Conservation (phyloP, 2,329 filamentous ascomycete species). For the Akanthomyces uredinophilus region DNA sequence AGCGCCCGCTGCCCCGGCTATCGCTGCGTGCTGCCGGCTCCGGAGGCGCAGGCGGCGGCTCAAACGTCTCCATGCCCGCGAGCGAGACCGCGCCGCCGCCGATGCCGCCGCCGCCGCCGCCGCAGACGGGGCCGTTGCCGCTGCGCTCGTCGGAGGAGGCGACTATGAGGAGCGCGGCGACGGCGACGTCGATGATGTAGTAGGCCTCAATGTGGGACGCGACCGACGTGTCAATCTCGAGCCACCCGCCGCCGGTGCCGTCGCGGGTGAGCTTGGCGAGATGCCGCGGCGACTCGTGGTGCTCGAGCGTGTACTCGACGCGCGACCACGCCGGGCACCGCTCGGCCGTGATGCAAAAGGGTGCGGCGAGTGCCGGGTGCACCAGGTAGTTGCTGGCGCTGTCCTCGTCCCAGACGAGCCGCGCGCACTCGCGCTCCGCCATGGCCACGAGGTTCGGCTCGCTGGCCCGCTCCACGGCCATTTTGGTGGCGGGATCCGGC, state of each 20-base stretch:
- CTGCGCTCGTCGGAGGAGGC: slow-evolving; percentile 53
- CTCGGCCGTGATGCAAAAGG: slow-evolving; percentile 57
- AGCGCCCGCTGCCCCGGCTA: slow-evolving; percentile 17
- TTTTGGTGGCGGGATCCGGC: slow-evolving; percentile 58
- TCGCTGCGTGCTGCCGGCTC: slow-evolving; percentile 17
- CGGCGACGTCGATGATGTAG: slow-evolving; percentile 58
- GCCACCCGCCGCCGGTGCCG: slow-evolving; percentile 52
- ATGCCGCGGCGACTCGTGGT: slow-evolving; percentile 56
- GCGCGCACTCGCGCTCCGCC: slow-evolving; percentile 63
- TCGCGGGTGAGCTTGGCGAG: slow-evolving; percentile 57
- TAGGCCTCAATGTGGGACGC: slow-evolving; percentile 55
- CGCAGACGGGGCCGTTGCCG: neutral
- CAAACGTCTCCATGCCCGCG: slow-evolving; percentile 47
- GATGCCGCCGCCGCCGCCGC: no score
- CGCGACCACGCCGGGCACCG: slow-evolving; percentile 55
- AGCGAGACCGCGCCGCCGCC: slow-evolving; percentile 18
- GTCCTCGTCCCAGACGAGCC: slow-evolving; percentile 67
- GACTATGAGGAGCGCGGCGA: slow-evolving; percentile 55
- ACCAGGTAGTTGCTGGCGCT: slow-evolving; percentile 55
- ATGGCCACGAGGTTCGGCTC: slow-evolving; percentile 56
- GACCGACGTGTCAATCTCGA: slow-evolving; percentile 58
- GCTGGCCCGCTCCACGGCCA: slow-evolving; percentile 55
- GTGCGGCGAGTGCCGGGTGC: slow-evolving; percentile 57
- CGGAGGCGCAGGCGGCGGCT: slow-evolving; percentile 45
- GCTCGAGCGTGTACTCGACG: slow-evolving; percentile 60